phyloP scores from a whole-genome alignment of 257 asterid species.

The Buddleja alternifolia region DNA sequence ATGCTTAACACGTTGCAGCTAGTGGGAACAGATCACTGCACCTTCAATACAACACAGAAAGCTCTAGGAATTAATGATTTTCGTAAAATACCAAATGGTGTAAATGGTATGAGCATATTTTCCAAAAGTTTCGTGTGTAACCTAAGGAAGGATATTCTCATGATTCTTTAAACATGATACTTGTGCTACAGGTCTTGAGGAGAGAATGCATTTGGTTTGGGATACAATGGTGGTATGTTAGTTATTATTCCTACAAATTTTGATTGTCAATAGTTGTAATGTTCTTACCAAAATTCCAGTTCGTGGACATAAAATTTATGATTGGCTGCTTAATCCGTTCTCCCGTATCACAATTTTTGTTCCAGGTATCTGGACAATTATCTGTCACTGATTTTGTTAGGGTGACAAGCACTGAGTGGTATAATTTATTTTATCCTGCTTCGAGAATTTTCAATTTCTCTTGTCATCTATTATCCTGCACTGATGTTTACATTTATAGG shows the following conservation, averaged over 20 bases:
- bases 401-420: conserved; percentile 93
- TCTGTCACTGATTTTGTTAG: conserved; percentile 82
- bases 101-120: conserved; percentile 61
- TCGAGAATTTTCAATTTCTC: background rate
- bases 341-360: conserved; percentile 24
- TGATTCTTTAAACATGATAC: conserved; percentile 10
- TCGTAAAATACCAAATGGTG: conserved; percentile 96
- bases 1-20: conserved; percentile 59
- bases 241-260: conserved; percentile 18
- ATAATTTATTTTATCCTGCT: conserved; percentile 22
- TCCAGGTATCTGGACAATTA: conserved; percentile 80
- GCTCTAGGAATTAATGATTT: conserved; percentile 85
- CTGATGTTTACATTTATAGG: no score
- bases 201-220: conserved; percentile 98
- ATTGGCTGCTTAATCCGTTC: background rate
- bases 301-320: background rate
- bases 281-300: background rate
- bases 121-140: conserved; percentile 11
- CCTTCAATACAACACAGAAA: conserved; percentile 88
- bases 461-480: background rate
- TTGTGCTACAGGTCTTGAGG: conserved; percentile 77
- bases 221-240: conserved; percentile 93
- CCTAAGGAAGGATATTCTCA: conserved; percentile 1
- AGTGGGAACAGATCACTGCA: conserved; percentile 97
- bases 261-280: background rate